phyloP scores from a whole-genome alignment of 768 basidiomycete genomes.

The Trametes cingulata region DNA sequence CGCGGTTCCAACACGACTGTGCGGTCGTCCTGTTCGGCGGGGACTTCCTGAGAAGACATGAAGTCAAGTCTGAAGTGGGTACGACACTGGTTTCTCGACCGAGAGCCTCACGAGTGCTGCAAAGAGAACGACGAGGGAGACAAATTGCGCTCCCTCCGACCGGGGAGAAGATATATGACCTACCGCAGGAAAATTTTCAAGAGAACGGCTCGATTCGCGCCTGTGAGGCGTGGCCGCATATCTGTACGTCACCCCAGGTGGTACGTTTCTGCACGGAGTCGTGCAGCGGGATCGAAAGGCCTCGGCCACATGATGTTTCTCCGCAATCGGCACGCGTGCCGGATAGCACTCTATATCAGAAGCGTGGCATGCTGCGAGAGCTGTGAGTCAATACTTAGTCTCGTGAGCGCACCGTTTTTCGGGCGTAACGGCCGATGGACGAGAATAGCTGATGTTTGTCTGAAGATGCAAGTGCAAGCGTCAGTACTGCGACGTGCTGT shows the following conservation, averaged over 20 bases:
- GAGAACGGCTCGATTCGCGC: neutral
- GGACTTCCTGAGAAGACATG: no score
- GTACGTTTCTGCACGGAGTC: neutral
- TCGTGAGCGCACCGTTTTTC: slow-evolving; percentile 7
- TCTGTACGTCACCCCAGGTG: slow-evolving; percentile 7
- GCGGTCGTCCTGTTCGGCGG: slow-evolving; percentile 1
- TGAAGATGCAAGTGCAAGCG: neutral
- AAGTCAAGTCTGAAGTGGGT: no score
- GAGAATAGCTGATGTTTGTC: neutral
- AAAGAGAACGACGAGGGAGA: neutral
- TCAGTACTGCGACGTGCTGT: neutral
- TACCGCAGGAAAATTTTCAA: neutral
- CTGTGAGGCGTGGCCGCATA: neutral
- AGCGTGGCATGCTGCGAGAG: neutral
- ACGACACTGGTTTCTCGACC: no score
- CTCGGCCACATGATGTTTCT: slow-evolving; percentile 16
- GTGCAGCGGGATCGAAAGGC: neutral
- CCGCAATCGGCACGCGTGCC: slow-evolving; percentile 9
- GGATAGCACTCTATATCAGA: neutral
- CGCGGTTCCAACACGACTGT: slow-evolving; percentile 5
- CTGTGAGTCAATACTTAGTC: neutral
- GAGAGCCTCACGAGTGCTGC: neutral
- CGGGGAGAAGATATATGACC: neutral
- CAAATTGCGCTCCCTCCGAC: neutral
- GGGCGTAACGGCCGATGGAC: slow-evolving; percentile 6